These are phyloP conservation scores for Suhomyces anneliseae DNA, from an alignment of 1,139 yeast species.

Conservation along the genomic window DNA sequence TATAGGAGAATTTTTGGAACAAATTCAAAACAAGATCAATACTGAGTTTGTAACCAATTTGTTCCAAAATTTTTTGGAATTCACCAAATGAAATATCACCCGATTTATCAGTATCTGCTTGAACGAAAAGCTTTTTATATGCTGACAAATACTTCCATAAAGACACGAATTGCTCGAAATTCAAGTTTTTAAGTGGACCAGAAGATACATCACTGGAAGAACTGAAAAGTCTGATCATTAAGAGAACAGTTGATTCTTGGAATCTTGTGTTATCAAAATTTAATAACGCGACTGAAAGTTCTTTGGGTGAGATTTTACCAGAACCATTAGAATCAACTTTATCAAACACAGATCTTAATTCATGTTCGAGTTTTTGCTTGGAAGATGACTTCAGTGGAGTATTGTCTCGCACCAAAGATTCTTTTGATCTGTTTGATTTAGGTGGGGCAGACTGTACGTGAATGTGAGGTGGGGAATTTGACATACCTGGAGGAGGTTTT, in stretches of 20 bases:
- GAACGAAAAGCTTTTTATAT: slow-evolving; percentile 65
- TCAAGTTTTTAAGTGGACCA: slow-evolving; percentile 36
- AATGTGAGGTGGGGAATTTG: slow-evolving; percentile 5
- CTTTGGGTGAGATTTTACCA: slow-evolving; percentile 59
- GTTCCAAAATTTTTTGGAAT: slow-evolving; percentile 63
- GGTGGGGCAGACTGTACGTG: slow-evolving; percentile 3
- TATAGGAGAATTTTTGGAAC: slow-evolving; percentile 57
- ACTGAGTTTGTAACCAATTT: slow-evolving; percentile 68
- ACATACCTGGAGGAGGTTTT: slow-evolving; percentile 15
- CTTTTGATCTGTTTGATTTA: slow-evolving; percentile 5
- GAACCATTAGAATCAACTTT: slow-evolving; percentile 54
- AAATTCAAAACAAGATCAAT: slow-evolving; percentile 61
- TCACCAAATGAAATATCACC: slow-evolving; percentile 69
- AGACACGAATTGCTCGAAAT: slow-evolving; percentile 68
- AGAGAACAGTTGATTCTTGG: slow-evolving; percentile 58
- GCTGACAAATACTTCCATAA: slow-evolving; percentile 74
- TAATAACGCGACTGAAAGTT: slow-evolving; percentile 60
- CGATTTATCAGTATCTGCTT: slow-evolving; percentile 60
- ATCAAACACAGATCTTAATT: slow-evolving; percentile 54
- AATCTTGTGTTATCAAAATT: slow-evolving; percentile 68
- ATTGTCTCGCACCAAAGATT: slow-evolving; percentile 6
- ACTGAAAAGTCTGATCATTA: slow-evolving; percentile 65
- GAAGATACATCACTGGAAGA: slow-evolving; percentile 44
- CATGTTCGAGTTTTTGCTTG: slow-evolving; percentile 47
- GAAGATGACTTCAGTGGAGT: slow-evolving; percentile 17